These are phyloP conservation scores for Colletotrichum orchidophilum DNA, from an alignment of 2,329 filamentous ascomycete genomes.

Conservation along the genomic window DNA sequence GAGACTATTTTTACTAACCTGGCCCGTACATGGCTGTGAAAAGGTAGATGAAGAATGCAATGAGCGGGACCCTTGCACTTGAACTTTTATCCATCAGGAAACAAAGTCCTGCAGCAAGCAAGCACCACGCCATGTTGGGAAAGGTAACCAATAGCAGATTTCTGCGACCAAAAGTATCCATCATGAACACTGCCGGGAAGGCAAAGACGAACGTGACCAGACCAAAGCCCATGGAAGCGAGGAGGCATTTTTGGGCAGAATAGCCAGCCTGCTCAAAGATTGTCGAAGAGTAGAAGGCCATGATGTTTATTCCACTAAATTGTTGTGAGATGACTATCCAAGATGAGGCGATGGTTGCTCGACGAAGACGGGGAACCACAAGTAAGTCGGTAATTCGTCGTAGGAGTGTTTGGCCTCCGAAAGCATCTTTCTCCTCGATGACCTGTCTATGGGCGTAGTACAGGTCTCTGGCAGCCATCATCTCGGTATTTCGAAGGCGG, in stretches of 20 bases:
- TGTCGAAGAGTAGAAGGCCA: slow-evolving; percentile 60
- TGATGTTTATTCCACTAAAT: slow-evolving; percentile 50
- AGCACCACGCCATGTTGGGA: slow-evolving; percentile 53
- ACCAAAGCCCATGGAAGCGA: slow-evolving; percentile 67
- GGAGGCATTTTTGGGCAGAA: slow-evolving; percentile 50
- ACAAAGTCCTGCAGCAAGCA: slow-evolving; percentile 55
- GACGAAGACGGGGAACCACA: slow-evolving; percentile 54
- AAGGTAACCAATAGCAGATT: slow-evolving; percentile 56
- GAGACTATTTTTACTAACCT: slow-evolving; percentile 38
- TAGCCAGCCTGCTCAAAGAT: slow-evolving; percentile 59
- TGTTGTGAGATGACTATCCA: slow-evolving; percentile 46
- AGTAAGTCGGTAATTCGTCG: slow-evolving; percentile 57
- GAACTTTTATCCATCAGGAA: slow-evolving; percentile 56
- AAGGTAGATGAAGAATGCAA: slow-evolving; percentile 66
- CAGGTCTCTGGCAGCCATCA: slow-evolving; percentile 68
- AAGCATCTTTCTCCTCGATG: slow-evolving; percentile 49
- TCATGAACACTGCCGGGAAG: slow-evolving; percentile 67
- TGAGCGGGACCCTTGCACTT: slow-evolving; percentile 54
- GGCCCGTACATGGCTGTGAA: slow-evolving; percentile 62
- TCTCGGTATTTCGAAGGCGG: slow-evolving; percentile 59
- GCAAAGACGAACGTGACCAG: slow-evolving; percentile 68
- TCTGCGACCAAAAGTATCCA: slow-evolving; percentile 66
- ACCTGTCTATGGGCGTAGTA: slow-evolving; percentile 56
- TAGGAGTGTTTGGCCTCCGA: slow-evolving; percentile 50
- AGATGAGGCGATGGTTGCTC: slow-evolving; percentile 48